Evolutionary conservation across 331 rosid species (phyloP).

Genomic region (Malus hybrid): DNA sequence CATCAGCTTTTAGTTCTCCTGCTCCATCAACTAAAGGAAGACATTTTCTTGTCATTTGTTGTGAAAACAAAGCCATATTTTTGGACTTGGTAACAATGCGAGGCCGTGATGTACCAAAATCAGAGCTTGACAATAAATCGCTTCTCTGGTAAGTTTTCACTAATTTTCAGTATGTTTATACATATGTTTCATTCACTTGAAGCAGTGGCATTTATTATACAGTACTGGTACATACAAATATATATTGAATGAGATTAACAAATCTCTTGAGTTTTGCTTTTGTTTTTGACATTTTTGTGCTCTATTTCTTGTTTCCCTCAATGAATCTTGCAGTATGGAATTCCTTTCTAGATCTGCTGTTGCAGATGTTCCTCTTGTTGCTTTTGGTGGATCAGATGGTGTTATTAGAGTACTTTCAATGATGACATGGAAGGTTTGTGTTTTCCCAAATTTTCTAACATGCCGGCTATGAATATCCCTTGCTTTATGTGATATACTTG

Average conservation of each 20-base stretch:
- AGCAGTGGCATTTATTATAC: neutral
- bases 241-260: neutral
- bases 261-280: neutral
- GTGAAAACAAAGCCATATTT: slow-evolving; percentile 93
- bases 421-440: slow-evolving; percentile 93
- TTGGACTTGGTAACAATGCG: slow-evolving; percentile 98
- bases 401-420: slow-evolving; percentile 97
- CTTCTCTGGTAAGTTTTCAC: slow-evolving; percentile 71
- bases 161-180: slow-evolving; percentile 3
- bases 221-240: neutral
- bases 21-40: slow-evolving; percentile 95
- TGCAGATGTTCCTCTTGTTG: slow-evolving; percentile 94
- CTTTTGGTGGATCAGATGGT: slow-evolving; percentile 99
- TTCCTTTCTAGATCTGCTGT: slow-evolving; percentile 83
- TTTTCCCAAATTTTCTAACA: slow-evolving; percentile 18
- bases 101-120: slow-evolving; percentile 97
- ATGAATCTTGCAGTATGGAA: slow-evolving; percentile 80
- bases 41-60: slow-evolving; percentile 96
- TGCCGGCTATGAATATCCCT: neutral
- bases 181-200: neutral
- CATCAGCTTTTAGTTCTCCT: slow-evolving; percentile 73
- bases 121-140: slow-evolving; percentile 92
- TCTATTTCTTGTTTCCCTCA: neutral
- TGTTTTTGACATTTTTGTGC: neutral
- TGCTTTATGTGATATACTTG: slow-evolving; percentile 18